phyloP scores from a whole-genome alignment of 2,329 filamentous ascomycete species.

The Biscogniauxia sp. region DNA sequence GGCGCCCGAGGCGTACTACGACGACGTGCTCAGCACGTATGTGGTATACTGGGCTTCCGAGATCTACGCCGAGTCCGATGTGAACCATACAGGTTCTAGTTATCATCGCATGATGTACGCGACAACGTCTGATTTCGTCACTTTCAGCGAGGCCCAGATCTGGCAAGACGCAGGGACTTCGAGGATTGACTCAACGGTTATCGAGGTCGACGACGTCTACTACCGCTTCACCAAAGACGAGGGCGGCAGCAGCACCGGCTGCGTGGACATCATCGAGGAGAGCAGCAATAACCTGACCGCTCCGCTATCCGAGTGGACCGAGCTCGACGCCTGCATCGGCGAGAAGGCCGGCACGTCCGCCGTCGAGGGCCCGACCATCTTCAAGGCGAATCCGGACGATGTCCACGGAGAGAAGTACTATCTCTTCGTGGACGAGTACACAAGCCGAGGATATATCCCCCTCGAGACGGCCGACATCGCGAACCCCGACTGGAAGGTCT shows the following conservation, averaged over 20 bases:
- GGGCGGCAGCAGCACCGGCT: slow-evolving; percentile 46
- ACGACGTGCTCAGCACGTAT: slow-evolving; percentile 41
- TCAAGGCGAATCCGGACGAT: slow-evolving; percentile 49
- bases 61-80: slow-evolving; percentile 42
- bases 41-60: slow-evolving; percentile 48
- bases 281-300: slow-evolving; percentile 42
- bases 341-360: slow-evolving; percentile 45
- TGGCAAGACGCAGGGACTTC: slow-evolving; percentile 53
- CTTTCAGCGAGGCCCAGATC: slow-evolving; percentile 44
- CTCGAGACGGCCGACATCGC: slow-evolving; percentile 49
- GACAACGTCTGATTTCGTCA: slow-evolving; percentile 49
- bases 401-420: slow-evolving; percentile 52
- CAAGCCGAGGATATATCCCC: slow-evolving; percentile 50
- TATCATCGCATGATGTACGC: slow-evolving; percentile 55
- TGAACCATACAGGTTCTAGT: slow-evolving; percentile 38
- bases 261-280: slow-evolving; percentile 54
- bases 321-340: slow-evolving; percentile 48
- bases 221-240: slow-evolving; percentile 58
- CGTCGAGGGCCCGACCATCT: slow-evolving; percentile 52
- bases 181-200: slow-evolving; percentile 52
- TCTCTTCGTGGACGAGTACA: slow-evolving; percentile 55
- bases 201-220: slow-evolving; percentile 41
- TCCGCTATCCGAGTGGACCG: slow-evolving; percentile 41
- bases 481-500: slow-evolving; percentile 47
- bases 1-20: slow-evolving; percentile 52